Base-by-base conservation (phyloP, 257 asterid species). In the Ilex aquifolium region DNA sequence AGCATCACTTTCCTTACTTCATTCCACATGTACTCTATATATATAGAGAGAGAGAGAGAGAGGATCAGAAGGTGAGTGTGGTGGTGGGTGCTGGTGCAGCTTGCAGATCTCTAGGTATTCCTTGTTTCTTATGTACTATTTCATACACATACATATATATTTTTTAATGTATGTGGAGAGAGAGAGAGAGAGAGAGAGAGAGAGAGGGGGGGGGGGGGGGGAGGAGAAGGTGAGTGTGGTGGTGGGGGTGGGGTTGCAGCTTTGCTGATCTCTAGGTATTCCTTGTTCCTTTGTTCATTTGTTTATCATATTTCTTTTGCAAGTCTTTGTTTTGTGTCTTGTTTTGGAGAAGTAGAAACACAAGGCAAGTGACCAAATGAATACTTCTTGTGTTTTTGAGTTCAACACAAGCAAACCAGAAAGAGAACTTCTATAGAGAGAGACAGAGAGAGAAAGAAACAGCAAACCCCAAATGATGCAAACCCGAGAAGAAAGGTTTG, bases 401-500 rank as follows among this genome's bases (percentile, higher is more conserved):
- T 71, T 72, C 44, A 64, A 48, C 63, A 13, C 65, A 71, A 71
- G 77, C 68, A 66, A 70, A 40, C 46, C 64, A 32, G 57, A 65
- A 14, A 65, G 58, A 65, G 42, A 15, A 60, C 61, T 59, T 9
- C 64, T 65, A 67, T 31, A 21, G 63, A 53, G 68, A 57, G 5
- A 36, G 7, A 49, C 53, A 53, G 42, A 70, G 51, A 58, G 72
- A 72, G 68, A 21, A 21, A 21, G 27, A 21, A 21, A 21, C 27
- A 65, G 71, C 67, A 65, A 63, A 69, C 44, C 72, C 39, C 65
- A 67, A 68, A 56, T 74, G 73, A 75, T 76, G 77, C 79, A 79
- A 79, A 67, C 82, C 85, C 82, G 65, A 74, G 83, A 75, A 75
- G 76, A 70, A 70, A 70, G 64, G 78, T 74, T 73, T 76, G 82